Evolutionary conservation across 2,329 filamentous ascomycete genomes (phyloP), one percentile per base, ranked within the genome.

Genomic region (Arthrobotrys sinensis): DNA sequence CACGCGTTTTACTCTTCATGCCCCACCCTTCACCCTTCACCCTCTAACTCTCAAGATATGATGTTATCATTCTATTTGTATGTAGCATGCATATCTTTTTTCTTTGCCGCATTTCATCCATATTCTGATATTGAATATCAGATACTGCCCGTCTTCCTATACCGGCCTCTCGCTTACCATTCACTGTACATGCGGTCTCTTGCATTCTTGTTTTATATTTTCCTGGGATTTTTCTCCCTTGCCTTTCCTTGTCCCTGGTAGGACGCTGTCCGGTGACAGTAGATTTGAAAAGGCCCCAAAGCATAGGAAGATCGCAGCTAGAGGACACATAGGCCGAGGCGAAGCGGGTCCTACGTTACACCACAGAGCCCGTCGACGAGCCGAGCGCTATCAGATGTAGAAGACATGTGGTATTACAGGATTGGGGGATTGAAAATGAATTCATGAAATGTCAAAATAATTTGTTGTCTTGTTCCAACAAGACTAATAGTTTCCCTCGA

Each of bases 71-170:
- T 24, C 55, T 36, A 19, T 24, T 48, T 78, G 75, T 72, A 78
- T 67, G 75, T 78, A 72, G 60, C 75, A 55, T 68, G 45, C 75
- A 68, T 68, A 28, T 76, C 50, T 68, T 60, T 57, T 19, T 34
- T 43, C 66, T 14, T 53, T 43, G 2, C 24, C 4, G 14, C n/a
- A 8, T 57, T 46, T 24, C 48, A 48, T 52, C 36, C 32, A 40
- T 21, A 57, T 21, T 53, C 67, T 55, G 38, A 40, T 72, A 64
- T 68, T 72, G 73, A 78, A 78, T 72, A 43, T 67, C 67, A 28
- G 75, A 71, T 69, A 3, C 19, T 60, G 32, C 48, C 36, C 36
- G 53, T 55, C 46, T 65, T 11, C 34, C 55, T 14, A 53, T 19
- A 21, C 52, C 34, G 28, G 46, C 7, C 40, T 4, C 48, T 38